phyloP scores from a whole-genome alignment of 2,329 filamentous ascomycete species.

The Sporothrix mexicana region DNA sequence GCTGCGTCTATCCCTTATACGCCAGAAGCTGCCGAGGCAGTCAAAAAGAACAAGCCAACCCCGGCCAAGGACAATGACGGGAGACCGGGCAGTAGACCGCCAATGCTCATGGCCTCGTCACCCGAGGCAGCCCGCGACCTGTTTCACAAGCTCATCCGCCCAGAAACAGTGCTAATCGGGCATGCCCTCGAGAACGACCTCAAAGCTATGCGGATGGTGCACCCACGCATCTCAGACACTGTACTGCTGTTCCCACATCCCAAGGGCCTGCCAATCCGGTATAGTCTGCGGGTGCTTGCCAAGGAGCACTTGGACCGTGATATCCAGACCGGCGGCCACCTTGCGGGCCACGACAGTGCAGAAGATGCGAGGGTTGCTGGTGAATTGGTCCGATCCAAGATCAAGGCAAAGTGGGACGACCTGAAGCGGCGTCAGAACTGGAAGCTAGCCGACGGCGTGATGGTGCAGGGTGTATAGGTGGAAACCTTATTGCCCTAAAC shows the following conservation, averaged over 20 bases:
- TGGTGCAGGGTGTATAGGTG: neutral
- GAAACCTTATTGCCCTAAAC: neutral
- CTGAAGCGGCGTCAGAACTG: constrained; percentile 71
- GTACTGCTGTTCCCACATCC: constrained; percentile 74
- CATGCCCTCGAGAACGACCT: constrained; percentile 97
- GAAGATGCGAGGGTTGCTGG: constrained; percentile 92
- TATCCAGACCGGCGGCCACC: constrained; percentile 65
- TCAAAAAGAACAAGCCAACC: neutral
- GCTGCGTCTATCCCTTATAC: constrained; percentile 67
- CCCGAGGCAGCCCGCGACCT: constrained; percentile 76
- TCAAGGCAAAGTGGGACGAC: constrained; percentile 71
- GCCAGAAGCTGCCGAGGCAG: neutral
- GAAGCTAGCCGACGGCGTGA: constrained; percentile 58
- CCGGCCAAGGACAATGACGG: constrained; percentile 27
- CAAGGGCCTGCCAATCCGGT: constrained; percentile 75
- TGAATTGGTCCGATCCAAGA: constrained; percentile 76
- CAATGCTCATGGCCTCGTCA: constrained; percentile 75
- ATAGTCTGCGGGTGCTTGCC: constrained; percentile 77
- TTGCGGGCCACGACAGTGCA: constrained; percentile 82
- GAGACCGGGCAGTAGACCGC: constrained; percentile 41
- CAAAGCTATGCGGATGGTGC: constrained; percentile 60
- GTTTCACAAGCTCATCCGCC: constrained; percentile 75
- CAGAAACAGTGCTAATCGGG: constrained; percentile 82
- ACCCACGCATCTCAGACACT: constrained; percentile 39
- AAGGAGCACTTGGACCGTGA: constrained; percentile 70